Evolutionary conservation across 1,284 basidiomycete genomes (phyloP), one percentile per base, ranked within the genome.

Genomic region (Phaffia rhodozyma): DNA sequence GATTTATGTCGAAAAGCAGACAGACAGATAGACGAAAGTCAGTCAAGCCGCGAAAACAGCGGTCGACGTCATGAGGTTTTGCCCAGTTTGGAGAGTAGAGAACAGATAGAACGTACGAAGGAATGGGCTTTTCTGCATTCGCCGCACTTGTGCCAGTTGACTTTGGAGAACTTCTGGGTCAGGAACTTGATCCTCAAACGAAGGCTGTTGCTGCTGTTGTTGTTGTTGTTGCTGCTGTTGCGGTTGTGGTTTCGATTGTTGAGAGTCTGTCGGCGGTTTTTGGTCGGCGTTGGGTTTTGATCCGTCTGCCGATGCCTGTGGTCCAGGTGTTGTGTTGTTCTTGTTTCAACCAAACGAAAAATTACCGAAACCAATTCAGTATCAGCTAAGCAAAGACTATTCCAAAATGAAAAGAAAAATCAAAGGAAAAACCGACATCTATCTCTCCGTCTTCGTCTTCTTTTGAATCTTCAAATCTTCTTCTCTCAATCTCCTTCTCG

Each of bases 401-500:
- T 49, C 62, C 72, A 69, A 70, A 72, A 67, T 60, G 66, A 65
- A 56, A 66, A 59, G 21, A 67, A 58, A 58, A 65, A 66, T 63
- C 54, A 66, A 69, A 61, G 66, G 66, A 70, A 63, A 78, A 54
- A 57, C 55, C 78, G 61, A 82, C 81, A 34, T 78, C 80, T n/a
- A 74, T 76, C 66, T 69, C 70, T 38, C 66, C 71, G 32, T 70
- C 70, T 23, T 63, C 68, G 32, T 70, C 70, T 48, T 69, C 67
- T 55, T 71, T 72, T 49, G 70, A 69, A 25, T 69, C 69, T 20
- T 85, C 86, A 71, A 82, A 85, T 71, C 82, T 84, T 72, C 86
- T 89, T 71, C 86, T 84, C 73, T 91, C 88, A 59, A 96, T 84
- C 71, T 86, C 85, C 68, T 82, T 84, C 67, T 89, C 84, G 69